Evolutionary conservation across 495 filamentous ascomycete species (phyloP), one percentile per base, ranked within the genome.

Genomic region (Penicillium arizonense): DNA sequence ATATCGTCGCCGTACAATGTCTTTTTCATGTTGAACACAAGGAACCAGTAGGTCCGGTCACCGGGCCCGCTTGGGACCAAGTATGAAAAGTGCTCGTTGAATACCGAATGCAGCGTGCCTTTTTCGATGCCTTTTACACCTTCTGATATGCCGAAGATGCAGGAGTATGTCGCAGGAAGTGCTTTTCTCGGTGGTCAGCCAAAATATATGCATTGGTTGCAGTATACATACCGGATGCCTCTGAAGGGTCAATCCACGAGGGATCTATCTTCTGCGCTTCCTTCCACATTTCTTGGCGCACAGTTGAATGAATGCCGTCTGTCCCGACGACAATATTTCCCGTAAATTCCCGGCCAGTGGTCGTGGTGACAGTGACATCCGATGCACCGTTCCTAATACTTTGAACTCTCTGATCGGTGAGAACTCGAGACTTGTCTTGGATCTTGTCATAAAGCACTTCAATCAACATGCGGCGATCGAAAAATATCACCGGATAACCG

Each of bases 301-400:
- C 72, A 23, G 53, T 63, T 45, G 73, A 77, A 50, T 78, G 72
- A 26, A 79, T 69, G 0, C 79, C 81, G 49, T 83, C 81, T n/a
- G 71, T 70, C 0, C 78, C 80, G n/a, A 81, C 59, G 5, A 83
- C 47, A n/a, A 81, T 53, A 46, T 75, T 65, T 0, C 77, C 80
- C 1, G 53, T 47, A 37, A 67, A 74, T 0, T 49, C 34, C 0
- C 56, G 59, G 0, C 80, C 78, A 50, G 74, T 68, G 0, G 44
- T 26, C 5, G 69, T 70, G 5, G 44, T 52, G 9, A 75, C 72
- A 2, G 20, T 54, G 5, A 72, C 73, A 21, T 53, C 35, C 18
- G 58, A 33, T 6, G 50, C 44, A 5, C 23, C 26, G n/a, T 64
- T 44, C 5, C 56, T 47, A 13, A 80, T 56, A 6, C 43, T 56